Conservation (phyloP, 805 yeast genomes). For the Zygosaccharomyces lentus region DNA sequence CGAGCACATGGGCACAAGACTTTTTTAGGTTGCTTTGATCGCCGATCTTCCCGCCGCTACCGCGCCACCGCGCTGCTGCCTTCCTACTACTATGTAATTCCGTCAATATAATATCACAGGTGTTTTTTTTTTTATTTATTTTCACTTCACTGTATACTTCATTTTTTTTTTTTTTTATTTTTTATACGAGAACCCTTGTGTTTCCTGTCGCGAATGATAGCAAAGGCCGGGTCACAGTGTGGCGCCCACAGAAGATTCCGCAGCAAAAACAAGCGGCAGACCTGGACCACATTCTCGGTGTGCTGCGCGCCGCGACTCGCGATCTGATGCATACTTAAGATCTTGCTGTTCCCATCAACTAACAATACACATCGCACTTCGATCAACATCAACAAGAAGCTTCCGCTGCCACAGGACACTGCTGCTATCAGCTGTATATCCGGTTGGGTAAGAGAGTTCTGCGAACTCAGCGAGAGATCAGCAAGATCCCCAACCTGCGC, state of each 20-base stretch:
- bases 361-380: not conserved
- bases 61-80: not conserved
- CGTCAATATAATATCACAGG: not conserved
- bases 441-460: not conserved
- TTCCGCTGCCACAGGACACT: not conserved
- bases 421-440: not conserved
- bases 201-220: not conserved
- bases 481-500: not conserved
- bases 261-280: not conserved
- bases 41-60: no score
- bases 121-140: not conserved
- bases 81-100: not conserved
- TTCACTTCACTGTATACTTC: not conserved
- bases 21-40: not conserved
- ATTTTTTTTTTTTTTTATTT: not conserved
- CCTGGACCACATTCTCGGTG: not conserved
- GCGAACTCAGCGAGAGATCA: not conserved
- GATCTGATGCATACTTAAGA: not conserved
- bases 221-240: not conserved
- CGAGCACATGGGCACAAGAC: slow-evolving; percentile 19
- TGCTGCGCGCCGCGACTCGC: not conserved
- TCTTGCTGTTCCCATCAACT: not conserved
- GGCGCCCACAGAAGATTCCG: not conserved
- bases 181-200: not conserved
- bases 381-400: not conserved